Base-by-base conservation (phyloP, 306 rosid species). In the Lathyrus sativus region DNA sequence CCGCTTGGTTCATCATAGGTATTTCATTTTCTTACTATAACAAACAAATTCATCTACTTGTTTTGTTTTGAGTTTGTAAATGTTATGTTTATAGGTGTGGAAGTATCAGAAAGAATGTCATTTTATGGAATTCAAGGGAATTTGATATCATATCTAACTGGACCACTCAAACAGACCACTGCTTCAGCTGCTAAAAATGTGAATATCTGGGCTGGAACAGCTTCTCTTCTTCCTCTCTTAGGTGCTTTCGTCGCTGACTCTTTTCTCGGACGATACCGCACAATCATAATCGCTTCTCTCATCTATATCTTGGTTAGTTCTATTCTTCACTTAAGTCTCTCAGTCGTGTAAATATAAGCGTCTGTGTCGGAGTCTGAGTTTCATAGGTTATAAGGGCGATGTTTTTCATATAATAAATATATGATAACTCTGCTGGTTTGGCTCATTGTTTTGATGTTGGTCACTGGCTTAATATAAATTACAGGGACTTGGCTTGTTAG, bases 401-500 rank as follows among this genome's bases (percentile, higher is more conserved):
- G 8, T 33, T 6, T 33, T 33, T 33, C 37, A 33, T 33, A 7
- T 2, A 35, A 35, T 35, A 7, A 35, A 35, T 35, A 35, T 35
- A 35, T 35, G 39, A 35, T 7, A 7, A 6, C 9, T 7, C 39
- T 35, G 2, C 7, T 35, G 39, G 39, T 6, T 33, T 35, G 39
- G 39, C 37, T 33, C 39, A 64, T 44, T 67, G 44, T 50, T 41
- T 63, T 73, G 14, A 14, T 38, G 41, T 3, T 57, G 13, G 9
- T 29, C 6, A 31, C 29, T 29, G 14, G 2, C 13, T 15, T 74
- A 26, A 54, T 76, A 48, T 67, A 15, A 51, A 53, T 48, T 33
- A 6, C 82, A 89, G 93, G 96, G 88, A 19, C 82, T 89, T 8
- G 81, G 84, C 7, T 72, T 85, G 74, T 70, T 87, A 79, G 76